A percentile compares a stretch with the other conserved stretches of the same genome.
These are phyloP conservation scores for Metschnikowia continentalis DNA, from an alignment of 805 yeast species.

Conservation along the genomic window DNA sequence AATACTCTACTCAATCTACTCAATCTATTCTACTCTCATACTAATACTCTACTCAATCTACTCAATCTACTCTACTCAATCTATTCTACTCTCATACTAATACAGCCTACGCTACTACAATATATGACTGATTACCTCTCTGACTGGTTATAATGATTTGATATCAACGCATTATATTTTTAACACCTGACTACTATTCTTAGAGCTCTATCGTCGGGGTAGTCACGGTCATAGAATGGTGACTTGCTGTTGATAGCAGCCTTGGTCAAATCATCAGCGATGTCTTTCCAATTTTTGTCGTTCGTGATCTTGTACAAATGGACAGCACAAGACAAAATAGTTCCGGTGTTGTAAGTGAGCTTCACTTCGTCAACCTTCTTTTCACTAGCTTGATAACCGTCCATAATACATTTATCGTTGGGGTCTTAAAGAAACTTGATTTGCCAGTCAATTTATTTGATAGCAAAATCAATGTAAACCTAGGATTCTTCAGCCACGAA, in stretches of 20 bases:
- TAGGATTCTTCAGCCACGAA: conserved; percentile 46
- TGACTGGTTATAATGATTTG: too few species aligned
- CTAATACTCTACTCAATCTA: too few species aligned
- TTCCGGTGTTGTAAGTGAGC: conserved; percentile 67
- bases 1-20: too few species aligned
- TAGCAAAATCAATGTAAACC: conserved; percentile 54
- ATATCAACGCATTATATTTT: too few species aligned
- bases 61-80: too few species aligned
- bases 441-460: conserved; percentile 56
- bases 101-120: too few species aligned
- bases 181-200: too few species aligned
- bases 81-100: too few species aligned
- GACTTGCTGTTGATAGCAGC: conserved; percentile 56
- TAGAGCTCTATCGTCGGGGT: conserved; percentile 33
- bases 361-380: conserved; percentile 46
- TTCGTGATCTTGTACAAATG: conserved; percentile 93
- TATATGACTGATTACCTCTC: too few species aligned
- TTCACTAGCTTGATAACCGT: conserved; percentile 52
- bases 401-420: conserved; percentile 52
- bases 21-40: too few species aligned
- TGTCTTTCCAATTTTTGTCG: conserved; percentile 78
- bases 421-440: conserved; percentile 48
- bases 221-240: conserved; percentile 62
- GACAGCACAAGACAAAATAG: conserved; percentile 56
- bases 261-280: conserved; percentile 46